phyloP scores from a whole-genome alignment of 2,329 filamentous ascomycete genomes.

The Calycina herbarum region DNA sequence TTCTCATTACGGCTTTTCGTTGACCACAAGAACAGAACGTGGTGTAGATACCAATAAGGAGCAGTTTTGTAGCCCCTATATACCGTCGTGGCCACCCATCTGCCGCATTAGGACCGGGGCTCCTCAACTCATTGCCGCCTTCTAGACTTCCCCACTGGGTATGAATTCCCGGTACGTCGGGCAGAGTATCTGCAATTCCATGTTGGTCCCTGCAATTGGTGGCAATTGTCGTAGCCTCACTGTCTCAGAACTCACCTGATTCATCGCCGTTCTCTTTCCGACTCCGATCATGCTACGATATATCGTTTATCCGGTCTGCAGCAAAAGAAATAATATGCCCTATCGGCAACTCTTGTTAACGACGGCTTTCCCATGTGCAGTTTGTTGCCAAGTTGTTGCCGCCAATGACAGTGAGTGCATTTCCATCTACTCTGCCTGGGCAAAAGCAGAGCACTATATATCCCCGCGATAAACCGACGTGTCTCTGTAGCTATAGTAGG shows the following conservation, averaged over 20 bases:
- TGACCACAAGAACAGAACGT: not conserved
- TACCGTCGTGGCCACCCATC: not conserved
- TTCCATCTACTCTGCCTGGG: not conserved
- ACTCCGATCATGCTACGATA: not conserved
- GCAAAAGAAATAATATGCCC: not conserved
- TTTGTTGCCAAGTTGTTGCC: not conserved
- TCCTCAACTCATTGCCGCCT: not conserved
- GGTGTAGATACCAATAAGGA: not conserved
- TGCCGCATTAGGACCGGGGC: slow-evolving; percentile 12
- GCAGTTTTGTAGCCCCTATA: not conserved
- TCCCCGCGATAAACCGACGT: not conserved
- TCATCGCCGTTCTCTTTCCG: not conserved
- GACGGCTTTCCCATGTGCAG: not conserved
- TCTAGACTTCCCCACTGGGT: not conserved
- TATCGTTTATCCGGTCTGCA: not conserved
- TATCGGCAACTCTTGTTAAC: not conserved
- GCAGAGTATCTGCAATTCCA: not conserved
- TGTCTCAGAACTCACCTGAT: not conserved
- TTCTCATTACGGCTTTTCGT: not conserved
- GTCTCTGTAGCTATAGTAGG: not conserved
- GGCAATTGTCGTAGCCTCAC: not conserved
- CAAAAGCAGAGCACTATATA: not conserved
- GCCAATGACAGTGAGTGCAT: not conserved
- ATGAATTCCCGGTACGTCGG: not conserved
- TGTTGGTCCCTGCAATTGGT: not conserved